Conservation (phyloP, 768 basidiomycete genomes). For the Termitomyces eurrhizus region DNA sequence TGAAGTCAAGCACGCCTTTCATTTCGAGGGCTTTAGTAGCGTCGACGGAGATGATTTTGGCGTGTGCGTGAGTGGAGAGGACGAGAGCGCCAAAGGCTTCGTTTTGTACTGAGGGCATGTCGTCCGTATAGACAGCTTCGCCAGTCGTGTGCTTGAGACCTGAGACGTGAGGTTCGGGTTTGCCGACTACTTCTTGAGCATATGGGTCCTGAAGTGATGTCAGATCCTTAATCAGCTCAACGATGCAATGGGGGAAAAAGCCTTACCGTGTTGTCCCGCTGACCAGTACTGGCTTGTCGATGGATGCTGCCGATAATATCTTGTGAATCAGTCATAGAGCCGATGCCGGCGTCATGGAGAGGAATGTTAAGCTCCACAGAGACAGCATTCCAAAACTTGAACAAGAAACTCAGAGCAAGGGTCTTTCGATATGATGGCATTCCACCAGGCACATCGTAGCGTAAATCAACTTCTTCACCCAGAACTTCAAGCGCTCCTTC, state of each 20-base stretch:
- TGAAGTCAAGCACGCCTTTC: slow-evolving; percentile 9
- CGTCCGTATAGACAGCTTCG: slow-evolving; percentile 15
- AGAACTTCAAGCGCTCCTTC: slow-evolving; percentile 10
- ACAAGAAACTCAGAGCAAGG: slow-evolving; percentile 15
- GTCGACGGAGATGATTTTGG: slow-evolving; percentile 15
- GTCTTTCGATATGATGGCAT: slow-evolving; percentile 16
- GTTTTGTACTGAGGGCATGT: slow-evolving; percentile 11
- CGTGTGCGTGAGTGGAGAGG: slow-evolving; percentile 11
- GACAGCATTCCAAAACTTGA: slow-evolving; percentile 17
- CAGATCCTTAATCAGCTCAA: neutral
- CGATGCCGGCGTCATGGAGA: neutral
- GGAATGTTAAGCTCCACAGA: slow-evolving; percentile 11
- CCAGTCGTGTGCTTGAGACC: slow-evolving; percentile 16
- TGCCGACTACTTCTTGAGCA: slow-evolving; percentile 16
- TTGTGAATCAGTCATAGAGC: neutral
- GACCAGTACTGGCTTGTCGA: slow-evolving; percentile 7
- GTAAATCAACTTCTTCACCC: slow-evolving; percentile 11
- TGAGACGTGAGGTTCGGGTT: slow-evolving; percentile 14
- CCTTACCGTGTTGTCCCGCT: slow-evolving; percentile 13
- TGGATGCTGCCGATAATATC: slow-evolving; percentile 14
- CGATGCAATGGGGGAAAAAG: neutral
- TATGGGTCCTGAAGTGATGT: slow-evolving; percentile 12
- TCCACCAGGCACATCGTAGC: slow-evolving; percentile 14
- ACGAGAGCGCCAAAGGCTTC: slow-evolving; percentile 14
- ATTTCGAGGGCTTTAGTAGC: slow-evolving; percentile 11